Conservation (phyloP, 495 filamentous ascomycete species). For the Trichodelitschia bisporula region DNA sequence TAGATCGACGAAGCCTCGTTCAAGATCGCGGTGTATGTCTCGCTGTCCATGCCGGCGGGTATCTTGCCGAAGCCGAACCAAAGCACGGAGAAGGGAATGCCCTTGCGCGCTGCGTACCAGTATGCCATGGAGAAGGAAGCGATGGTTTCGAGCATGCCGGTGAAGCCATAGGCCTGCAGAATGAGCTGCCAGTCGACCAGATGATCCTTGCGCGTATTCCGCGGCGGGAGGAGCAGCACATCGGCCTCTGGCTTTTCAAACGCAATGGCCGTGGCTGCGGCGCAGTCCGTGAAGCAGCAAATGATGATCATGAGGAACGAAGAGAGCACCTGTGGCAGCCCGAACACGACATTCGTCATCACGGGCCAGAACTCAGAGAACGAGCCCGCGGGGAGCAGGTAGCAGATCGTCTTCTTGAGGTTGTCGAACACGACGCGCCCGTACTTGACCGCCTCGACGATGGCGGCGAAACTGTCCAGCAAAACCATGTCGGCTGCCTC, state of each 20-base stretch:
- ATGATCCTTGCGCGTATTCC: constrained; percentile 31
- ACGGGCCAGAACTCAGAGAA: constrained; percentile 54
- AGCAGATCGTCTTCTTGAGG: constrained; percentile 28
- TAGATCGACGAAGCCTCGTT: constrained; percentile 41
- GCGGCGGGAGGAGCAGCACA: constrained; percentile 31
- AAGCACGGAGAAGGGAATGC: constrained; percentile 28
- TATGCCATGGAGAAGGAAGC: constrained; percentile 38
- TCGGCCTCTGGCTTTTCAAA: constrained; percentile 52
- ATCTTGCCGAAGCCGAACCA: constrained; percentile 34
- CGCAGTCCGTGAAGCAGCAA: constrained; percentile 44
- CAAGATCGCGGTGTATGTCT: constrained; percentile 21
- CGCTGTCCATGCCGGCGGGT: constrained; percentile 20
- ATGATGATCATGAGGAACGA: constrained; percentile 35
- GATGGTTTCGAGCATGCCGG: constrained; percentile 34
- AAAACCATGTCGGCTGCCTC: constrained; percentile 50
- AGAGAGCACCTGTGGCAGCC: constrained; percentile 38
- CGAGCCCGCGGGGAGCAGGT: constrained; percentile 34
- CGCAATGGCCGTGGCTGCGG: constrained; percentile 37
- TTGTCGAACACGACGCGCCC: constrained; percentile 33
- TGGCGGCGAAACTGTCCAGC: constrained; percentile 36
- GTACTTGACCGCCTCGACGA: constrained; percentile 41
- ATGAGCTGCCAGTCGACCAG: constrained; percentile 42
- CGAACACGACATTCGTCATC: constrained; percentile 39
- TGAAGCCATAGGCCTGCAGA: constrained; percentile 34
- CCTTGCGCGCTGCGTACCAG: constrained; percentile 33